Evolutionary conservation across 495 filamentous ascomycete species (phyloP), one percentile per base, ranked within the genome.

Genomic region (Neurospora cerealis): DNA sequence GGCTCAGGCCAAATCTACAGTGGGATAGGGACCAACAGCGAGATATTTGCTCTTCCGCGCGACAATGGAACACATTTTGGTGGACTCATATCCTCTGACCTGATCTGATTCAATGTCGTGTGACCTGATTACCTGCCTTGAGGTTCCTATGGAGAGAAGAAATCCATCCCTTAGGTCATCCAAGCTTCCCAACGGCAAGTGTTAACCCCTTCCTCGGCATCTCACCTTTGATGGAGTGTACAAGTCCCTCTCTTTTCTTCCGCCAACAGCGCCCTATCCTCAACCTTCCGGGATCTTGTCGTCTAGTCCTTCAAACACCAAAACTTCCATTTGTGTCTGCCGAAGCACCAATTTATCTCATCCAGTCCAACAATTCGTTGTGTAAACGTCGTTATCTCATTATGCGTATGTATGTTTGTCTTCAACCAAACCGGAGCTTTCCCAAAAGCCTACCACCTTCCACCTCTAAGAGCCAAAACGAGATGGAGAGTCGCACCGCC

Each of bases 401-500:
- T 66, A 19, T 66, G 28, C 15, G 54, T 66, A 66, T 66, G 28
- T 28, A 15, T 66, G 54, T 66, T 66, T 66, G 28, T 17, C 28
- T 28, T 28, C 0, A 66, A 19, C 28, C 34, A 66, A 32, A 7
- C 6, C 54, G 13, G 5, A 34, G 13, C 36, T 71, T 74, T 24
- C 3, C 7, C 36, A 19, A 34, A 80, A 54, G n/a, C 5, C 54
- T 66, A 66, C 24, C 54, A 66, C 13, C 76, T 69, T 48, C 94
- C 96, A 40, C 96, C 96, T 76, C 96, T 88, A 54, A 99, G 89
- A 73, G 96, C 96, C 74, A 99, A 88, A 71, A 99, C 96, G 77
- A 99, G 85, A 88, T 99, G 96, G 76, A 99, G 88, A 42, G 95
- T 98, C 32, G 93, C 92, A 28, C 96, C 96, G 72, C 94, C 94